Conservation (phyloP, 805 yeast genomes). For the Saturnispora hagleri region DNA sequence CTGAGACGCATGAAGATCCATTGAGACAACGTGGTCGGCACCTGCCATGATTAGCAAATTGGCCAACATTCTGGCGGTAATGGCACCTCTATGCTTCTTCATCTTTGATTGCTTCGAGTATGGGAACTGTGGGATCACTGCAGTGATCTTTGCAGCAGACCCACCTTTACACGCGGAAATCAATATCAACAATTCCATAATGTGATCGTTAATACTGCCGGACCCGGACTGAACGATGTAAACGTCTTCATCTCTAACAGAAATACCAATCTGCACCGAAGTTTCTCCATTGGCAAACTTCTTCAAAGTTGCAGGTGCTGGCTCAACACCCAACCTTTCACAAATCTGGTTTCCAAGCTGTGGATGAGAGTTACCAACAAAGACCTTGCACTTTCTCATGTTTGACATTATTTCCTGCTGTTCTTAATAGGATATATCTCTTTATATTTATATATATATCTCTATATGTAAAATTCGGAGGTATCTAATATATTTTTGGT, state of each 20-base stretch:
- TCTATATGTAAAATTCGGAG: neutral
- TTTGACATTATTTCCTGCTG: slow-evolving; percentile 1
- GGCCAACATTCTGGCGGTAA: slow-evolving; percentile 97
- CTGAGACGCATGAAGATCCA: slow-evolving; percentile 95
- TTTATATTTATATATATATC: no score
- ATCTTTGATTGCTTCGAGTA: slow-evolving; percentile 95
- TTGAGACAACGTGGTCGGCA: slow-evolving; percentile 95
- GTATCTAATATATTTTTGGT: neutral
- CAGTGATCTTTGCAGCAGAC: slow-evolving; percentile 93
- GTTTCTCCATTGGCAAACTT: slow-evolving; percentile 98
- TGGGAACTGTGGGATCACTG: slow-evolving; percentile 96
- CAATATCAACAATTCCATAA: slow-evolving; percentile 89
- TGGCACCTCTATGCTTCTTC: slow-evolving; percentile 98
- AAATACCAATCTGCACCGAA: slow-evolving; percentile 87
- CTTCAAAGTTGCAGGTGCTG: slow-evolving; percentile 85
- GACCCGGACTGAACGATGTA: slow-evolving; percentile 89
- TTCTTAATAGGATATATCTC: neutral
- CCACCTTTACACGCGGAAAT: slow-evolving; percentile 97
- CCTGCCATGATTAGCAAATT: slow-evolving; percentile 95
- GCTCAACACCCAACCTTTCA: slow-evolving; percentile 81
- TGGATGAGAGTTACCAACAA: slow-evolving; percentile 95
- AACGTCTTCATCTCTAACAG: slow-evolving; percentile 95
- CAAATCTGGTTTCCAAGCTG: slow-evolving; percentile 88
- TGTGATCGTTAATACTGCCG: slow-evolving; percentile 80
- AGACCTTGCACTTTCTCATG: slow-evolving; percentile 96